Percentiles rank a stretch among this genome's conserved stretches.
Evolutionary conservation across 2,329 filamentous ascomycete species (phyloP).

Genomic region (Fusarium tanahbumbuense): DNA sequence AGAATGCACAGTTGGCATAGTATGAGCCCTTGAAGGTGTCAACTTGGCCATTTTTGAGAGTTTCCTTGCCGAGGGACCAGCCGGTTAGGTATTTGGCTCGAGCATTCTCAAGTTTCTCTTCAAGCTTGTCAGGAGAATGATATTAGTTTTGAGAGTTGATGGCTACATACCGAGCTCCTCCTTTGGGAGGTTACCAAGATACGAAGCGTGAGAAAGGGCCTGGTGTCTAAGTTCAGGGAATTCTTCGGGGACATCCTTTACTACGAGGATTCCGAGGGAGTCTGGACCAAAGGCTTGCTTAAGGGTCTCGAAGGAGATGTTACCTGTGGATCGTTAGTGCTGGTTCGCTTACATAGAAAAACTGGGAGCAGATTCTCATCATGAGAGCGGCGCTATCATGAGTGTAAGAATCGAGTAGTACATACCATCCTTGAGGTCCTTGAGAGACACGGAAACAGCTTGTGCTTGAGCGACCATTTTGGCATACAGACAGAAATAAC

Average conservation of each 20-base stretch:
- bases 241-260: conserved; percentile 80
- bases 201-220: conserved; percentile 87
- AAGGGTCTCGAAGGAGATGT: conserved; percentile 74
- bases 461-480: conserved; percentile 63
- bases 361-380: neutral
- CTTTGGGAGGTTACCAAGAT: conserved; percentile 82
- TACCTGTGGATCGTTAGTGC: conserved; percentile 59
- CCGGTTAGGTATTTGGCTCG: conserved; percentile 74
- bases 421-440: conserved; percentile 69
- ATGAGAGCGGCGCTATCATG: conserved; percentile 25
- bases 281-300: conserved; percentile 88
- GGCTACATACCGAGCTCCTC: conserved; percentile 72
- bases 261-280: conserved; percentile 92
- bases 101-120: conserved; percentile 68
- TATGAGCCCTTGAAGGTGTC: conserved; percentile 86
- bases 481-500: too few species aligned
- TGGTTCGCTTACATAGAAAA: neutral
- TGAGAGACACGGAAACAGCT: conserved; percentile 70
- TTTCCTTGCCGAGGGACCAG: conserved; percentile 87
- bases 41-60: conserved; percentile 79
- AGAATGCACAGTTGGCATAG: conserved; percentile 86
- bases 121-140: conserved; percentile 1
- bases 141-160: neutral
- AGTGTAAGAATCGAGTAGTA: conserved; percentile 12
- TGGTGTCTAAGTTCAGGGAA: conserved; percentile 79